phyloP scores from a whole-genome alignment of 148 eudicot genomes.

The Fagopyrum esculentum region DNA sequence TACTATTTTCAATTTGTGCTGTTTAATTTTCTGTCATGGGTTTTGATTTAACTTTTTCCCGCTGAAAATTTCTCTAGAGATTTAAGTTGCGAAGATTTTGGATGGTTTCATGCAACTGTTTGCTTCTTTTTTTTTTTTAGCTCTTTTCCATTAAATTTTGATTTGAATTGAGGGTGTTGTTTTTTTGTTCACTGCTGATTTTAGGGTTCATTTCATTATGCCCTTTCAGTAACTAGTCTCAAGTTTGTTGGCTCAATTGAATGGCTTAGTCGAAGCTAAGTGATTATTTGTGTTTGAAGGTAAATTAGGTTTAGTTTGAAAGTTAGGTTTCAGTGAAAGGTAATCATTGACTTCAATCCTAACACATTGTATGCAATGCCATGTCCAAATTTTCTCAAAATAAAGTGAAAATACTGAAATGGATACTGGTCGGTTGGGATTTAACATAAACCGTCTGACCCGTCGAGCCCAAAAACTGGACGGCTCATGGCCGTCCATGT shows the following conservation, averaged over 20 bases:
- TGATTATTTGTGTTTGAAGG: background rate
- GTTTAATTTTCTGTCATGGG: background rate
- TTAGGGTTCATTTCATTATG: constrained; percentile 3
- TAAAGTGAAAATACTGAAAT: no score
- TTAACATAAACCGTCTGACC: no score
- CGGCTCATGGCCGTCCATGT: no score
- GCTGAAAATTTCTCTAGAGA: constrained; percentile 3
- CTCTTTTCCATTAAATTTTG: background rate
- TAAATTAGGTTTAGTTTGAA: background rate
- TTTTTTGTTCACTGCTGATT: background rate
- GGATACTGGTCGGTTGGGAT: no score
- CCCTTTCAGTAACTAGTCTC: background rate
- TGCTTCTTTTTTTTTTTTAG: background rate
- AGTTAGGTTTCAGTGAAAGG: background rate
- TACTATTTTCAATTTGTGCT: background rate
- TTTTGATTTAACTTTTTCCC: background rate
- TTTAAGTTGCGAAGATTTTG: background rate
- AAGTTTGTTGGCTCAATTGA: background rate
- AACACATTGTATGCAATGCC: background rate
- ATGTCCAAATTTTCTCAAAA: no score
- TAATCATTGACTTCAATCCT: background rate
- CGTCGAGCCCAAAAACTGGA: no score
- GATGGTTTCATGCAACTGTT: background rate
- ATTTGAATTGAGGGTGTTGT: background rate
- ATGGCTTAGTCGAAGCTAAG: background rate